Percentiles rank a stretch among this genome's conserved stretches.
Conservation (phyloP, 176 grass and related monocot species). For the Oryza nivara region DNA sequence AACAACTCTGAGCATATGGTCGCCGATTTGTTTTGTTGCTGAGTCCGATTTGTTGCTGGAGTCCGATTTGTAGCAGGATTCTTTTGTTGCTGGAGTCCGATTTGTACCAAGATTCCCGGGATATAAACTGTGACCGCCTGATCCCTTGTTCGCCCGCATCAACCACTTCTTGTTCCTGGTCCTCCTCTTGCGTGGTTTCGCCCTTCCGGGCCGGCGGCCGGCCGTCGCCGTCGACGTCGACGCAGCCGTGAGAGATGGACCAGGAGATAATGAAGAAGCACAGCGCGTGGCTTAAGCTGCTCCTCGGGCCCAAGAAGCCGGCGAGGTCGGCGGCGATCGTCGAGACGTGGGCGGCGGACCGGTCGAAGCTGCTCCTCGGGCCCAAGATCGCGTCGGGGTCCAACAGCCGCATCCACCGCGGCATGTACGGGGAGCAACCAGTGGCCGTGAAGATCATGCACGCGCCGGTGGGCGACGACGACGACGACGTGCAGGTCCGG, state of each 20-base stretch:
- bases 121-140: background rate
- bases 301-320: too few relatives aligned
- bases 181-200: background rate
- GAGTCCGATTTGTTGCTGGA: too few relatives aligned
- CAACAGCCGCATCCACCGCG: constrained; percentile 56
- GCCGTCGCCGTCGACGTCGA: constrained; percentile 33
- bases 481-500: constrained; percentile 18
- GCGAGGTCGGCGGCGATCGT: constrained; percentile 13
- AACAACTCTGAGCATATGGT: too few relatives aligned
- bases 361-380: constrained; percentile 57
- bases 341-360: constrained; percentile 63
- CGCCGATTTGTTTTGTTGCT: too few relatives aligned
- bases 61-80: too few relatives aligned
- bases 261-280: background rate
- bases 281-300: background rate
- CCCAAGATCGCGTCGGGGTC: constrained; percentile 62
- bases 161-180: background rate
- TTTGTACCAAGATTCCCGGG: too few relatives aligned
- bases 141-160: background rate
- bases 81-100: too few relatives aligned
- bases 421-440: constrained; percentile 53
- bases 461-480: constrained; percentile 48
- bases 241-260: constrained; percentile 30
- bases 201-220: too few relatives aligned
- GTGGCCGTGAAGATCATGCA: constrained; percentile 61